Evolutionary conservation across 2,329 filamentous ascomycete genomes (phyloP).

Genomic region (Metarhizium sp.): DNA sequence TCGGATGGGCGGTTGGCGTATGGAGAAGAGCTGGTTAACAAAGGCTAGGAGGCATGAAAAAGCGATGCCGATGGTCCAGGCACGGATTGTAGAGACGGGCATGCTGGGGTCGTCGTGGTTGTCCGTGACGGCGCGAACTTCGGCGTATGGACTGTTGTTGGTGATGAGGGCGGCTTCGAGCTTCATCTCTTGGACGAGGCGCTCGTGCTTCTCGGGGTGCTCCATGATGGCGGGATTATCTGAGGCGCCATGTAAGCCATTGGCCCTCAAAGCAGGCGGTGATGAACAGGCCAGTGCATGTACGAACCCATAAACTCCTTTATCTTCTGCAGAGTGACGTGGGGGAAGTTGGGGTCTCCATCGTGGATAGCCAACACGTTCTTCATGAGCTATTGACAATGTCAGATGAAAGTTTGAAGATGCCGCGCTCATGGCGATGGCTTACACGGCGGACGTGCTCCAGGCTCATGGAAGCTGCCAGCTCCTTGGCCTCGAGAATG

Average conservation of each 20-base stretch:
- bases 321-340: constrained; percentile 24
- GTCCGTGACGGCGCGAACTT: constrained; percentile 44
- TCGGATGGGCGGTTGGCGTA: constrained; percentile 40
- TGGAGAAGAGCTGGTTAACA: constrained; percentile 46
- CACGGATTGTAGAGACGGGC: constrained; percentile 41
- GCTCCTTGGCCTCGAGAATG: constrained; percentile 31
- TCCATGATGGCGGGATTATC: constrained; percentile 21
- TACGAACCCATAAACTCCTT: constrained; percentile 24
- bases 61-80: constrained; percentile 39
- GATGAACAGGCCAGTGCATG: neutral
- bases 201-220: constrained; percentile 27
- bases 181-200: constrained; percentile 41
- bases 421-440: neutral
- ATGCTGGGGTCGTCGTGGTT: constrained; percentile 41
- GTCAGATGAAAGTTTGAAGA: neutral
- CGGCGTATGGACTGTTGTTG: constrained; percentile 45
- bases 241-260: constrained; percentile 1
- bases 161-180: constrained; percentile 41
- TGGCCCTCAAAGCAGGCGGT: neutral
- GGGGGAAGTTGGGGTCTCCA: constrained; percentile 29
- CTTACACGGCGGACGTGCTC: constrained; percentile 22
- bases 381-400: constrained; percentile 20
- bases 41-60: constrained; percentile 36
- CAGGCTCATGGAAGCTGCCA: constrained; percentile 23
- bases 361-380: constrained; percentile 24